Percentiles rank a stretch among this genome's conserved stretches.
phyloP scores from a whole-genome alignment of 768 basidiomycete species.

The Phaeotremella fagi region DNA sequence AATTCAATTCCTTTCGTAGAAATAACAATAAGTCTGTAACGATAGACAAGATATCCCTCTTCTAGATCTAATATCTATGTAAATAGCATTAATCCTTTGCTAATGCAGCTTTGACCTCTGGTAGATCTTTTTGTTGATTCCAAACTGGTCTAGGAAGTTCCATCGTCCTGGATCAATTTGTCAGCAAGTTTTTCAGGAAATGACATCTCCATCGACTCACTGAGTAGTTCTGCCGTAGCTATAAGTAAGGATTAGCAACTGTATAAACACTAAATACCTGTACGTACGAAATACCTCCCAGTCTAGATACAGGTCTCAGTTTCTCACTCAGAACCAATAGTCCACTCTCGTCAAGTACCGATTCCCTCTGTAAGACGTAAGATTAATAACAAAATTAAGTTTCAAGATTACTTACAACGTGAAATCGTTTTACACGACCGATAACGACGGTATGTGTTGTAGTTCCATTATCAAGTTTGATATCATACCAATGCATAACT shows the following conservation, averaged over 20 bases:
- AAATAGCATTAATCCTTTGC: too few relatives aligned
- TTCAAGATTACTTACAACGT: conserved; percentile 28
- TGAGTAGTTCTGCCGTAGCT: conserved; percentile 22
- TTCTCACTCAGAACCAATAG: conserved; percentile 37
- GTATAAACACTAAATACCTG: conserved; percentile 24
- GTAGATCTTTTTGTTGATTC: conserved; percentile 49
- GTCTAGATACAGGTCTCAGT: conserved; percentile 48
- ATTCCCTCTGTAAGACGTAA: conserved; percentile 27
- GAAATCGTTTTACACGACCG: conserved; percentile 47
- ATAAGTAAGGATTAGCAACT: too few relatives aligned
- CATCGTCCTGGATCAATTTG: conserved; percentile 9
- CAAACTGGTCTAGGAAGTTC: conserved; percentile 52
- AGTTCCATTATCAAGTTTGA: conserved; percentile 16
- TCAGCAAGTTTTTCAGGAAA: too few relatives aligned
- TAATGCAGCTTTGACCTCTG: conserved; percentile 22
- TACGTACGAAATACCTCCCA: conserved; percentile 59
- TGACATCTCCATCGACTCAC: conserved; percentile 17
- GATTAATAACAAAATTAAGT: not conserved
- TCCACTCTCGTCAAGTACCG: conserved; percentile 33
- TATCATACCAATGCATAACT: conserved; percentile 37
- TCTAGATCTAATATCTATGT: too few relatives aligned
- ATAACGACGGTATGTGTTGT: conserved; percentile 37
- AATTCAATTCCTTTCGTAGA: too few relatives aligned
- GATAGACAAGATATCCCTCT: too few relatives aligned
- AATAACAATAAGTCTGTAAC: too few relatives aligned